Conservation (phyloP, 202 grass and related monocot species). For the Dendrocalamus latiflorus region DNA sequence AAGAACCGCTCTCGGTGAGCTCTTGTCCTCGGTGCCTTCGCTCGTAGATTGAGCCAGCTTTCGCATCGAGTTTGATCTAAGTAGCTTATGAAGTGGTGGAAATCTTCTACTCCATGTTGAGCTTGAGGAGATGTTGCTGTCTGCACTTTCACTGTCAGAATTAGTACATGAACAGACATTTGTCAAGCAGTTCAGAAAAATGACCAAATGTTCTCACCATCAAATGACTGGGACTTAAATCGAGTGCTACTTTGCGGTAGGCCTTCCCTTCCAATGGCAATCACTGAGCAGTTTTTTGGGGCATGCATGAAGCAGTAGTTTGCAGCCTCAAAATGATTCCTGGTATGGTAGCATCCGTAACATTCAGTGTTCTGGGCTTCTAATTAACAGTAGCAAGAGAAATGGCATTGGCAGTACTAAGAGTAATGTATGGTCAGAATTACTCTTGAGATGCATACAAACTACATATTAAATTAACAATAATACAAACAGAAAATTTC, state of each 20-base stretch:
- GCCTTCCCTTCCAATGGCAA: constrained; percentile 51
- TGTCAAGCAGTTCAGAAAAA: too few species aligned
- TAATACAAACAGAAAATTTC: too few species aligned
- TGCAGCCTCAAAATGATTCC: constrained; percentile 62
- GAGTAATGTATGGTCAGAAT: background rate
- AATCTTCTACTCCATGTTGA: constrained; percentile 66
- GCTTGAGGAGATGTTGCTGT: constrained; percentile 42
- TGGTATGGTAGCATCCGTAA: constrained; percentile 9
- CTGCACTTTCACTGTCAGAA: constrained; percentile 25
- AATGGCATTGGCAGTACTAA: background rate
- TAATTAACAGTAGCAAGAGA: background rate
- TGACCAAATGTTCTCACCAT: constrained; percentile 40
- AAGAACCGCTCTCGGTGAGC: constrained; percentile 67
- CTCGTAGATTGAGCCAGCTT: constrained; percentile 34
- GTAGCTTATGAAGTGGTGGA: constrained; percentile 55
- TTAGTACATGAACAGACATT: background rate
- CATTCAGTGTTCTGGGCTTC: constrained; percentile 6
- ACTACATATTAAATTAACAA: too few species aligned
- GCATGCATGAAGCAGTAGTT: constrained; percentile 73
- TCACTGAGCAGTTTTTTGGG: constrained; percentile 64
- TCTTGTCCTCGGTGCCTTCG: constrained; percentile 44
- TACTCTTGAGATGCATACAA: background rate
- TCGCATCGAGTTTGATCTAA: constrained; percentile 51
- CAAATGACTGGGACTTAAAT: constrained; percentile 30
- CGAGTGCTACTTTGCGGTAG: constrained; percentile 16